Percentiles rank a stretch among this genome's conserved stretches.
These are phyloP conservation scores for Talaromyces thailandensis DNA, from an alignment of 495 filamentous ascomycete species.

Conservation along the genomic window DNA sequence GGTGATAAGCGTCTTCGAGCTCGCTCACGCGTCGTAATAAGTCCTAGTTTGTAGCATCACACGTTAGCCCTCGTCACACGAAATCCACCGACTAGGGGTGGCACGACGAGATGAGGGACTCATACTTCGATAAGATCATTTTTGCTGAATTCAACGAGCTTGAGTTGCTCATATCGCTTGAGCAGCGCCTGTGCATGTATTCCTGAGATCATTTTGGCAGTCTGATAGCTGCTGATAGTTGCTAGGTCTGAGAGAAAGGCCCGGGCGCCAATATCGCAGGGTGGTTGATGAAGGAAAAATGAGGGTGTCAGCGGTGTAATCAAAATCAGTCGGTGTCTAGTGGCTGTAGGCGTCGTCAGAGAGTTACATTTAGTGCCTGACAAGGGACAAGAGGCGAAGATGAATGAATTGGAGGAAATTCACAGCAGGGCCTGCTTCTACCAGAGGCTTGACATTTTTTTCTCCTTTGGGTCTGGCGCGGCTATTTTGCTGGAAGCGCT, in stretches of 20 bases:
- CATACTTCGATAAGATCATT: conserved; percentile 45
- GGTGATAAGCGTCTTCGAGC: conserved; percentile 36
- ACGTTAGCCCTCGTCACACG: neutral
- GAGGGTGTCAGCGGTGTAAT: neutral
- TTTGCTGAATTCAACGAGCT: conserved; percentile 39
- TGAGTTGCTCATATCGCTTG: conserved; percentile 40
- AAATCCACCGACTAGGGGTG: conserved; percentile 1
- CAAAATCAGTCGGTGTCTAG: neutral
- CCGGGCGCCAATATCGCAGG: neutral
- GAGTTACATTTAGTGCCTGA: neutral
- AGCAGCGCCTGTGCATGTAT: conserved; percentile 29
- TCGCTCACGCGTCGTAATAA: conserved; percentile 38
- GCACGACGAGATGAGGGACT: conserved; percentile 4
- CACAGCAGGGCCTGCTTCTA: neutral
- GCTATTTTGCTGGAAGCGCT: neutral
- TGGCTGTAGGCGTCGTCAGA: neutral
- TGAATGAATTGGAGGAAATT: neutral
- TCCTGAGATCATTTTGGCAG: conserved; percentile 8
- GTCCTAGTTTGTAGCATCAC: conserved; percentile 24
- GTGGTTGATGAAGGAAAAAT: neutral
- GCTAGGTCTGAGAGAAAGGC: neutral
- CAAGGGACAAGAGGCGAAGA: neutral
- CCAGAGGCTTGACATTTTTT: conserved; percentile 5
- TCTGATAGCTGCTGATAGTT: neutral
- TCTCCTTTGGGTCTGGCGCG: conserved; percentile 8